A percentile compares a stretch with the other conserved stretches of the same genome.
phyloP scores from a whole-genome alignment of 1,139 yeast species.

The Candida smagusa region DNA sequence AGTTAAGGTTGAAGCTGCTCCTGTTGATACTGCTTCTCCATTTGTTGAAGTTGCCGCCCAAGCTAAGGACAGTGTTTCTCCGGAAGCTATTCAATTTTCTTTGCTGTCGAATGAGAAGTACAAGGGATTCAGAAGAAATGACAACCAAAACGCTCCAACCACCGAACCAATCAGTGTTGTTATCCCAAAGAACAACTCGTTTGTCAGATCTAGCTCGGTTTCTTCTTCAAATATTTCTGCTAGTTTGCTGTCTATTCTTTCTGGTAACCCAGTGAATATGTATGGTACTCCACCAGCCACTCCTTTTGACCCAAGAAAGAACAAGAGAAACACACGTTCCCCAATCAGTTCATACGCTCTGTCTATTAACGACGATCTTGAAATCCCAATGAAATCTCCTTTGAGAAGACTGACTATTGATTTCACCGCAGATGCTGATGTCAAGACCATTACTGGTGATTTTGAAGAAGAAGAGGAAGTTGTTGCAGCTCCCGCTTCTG shows the following conservation, averaged over 20 bases:
- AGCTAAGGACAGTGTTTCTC: not conserved
- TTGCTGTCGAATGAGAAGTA: constrained; percentile 36
- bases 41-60: no score
- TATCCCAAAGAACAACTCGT: constrained; percentile 17
- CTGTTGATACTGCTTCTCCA: not conserved
- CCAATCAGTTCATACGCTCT: constrained; percentile 11
- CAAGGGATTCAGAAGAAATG: constrained; percentile 45
- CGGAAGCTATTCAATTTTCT: constrained; percentile 12
- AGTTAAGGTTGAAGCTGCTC: not conserved
- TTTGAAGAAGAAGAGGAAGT: constrained; percentile 5
- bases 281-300: constrained; percentile 12
- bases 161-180: constrained; percentile 26
- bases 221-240: constrained; percentile 12
- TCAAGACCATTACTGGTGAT: constrained; percentile 3
- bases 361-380: constrained; percentile 12
- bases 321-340: constrained; percentile 14
- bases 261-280: constrained; percentile 13
- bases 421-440: constrained; percentile 7
- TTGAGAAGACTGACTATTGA: constrained; percentile 10
- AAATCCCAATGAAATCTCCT: constrained; percentile 13
- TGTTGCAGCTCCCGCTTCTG: constrained; percentile 4
- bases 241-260: constrained; percentile 13
- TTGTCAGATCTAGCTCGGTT: constrained; percentile 5
- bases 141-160: constrained; percentile 19
- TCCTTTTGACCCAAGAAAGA: constrained; percentile 22